Evolutionary conservation across 345 rosid genomes (phyloP), one percentile per base, ranked within the genome.

Genomic region (Brassica cretica): DNA sequence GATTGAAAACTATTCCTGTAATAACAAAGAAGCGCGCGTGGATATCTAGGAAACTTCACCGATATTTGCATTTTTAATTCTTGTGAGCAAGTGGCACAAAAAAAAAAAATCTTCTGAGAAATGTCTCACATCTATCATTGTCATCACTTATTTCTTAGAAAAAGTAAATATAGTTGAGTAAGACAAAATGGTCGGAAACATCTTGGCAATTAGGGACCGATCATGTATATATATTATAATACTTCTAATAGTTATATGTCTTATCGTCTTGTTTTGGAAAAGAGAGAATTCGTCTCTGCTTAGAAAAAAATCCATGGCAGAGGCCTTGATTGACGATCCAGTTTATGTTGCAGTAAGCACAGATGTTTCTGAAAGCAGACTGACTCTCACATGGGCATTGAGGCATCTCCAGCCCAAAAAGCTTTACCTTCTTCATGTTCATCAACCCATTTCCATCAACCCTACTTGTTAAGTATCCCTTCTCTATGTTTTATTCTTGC

Each of bases 291-390:
- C 66, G 68, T 41, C 76, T 39, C 15, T 62, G 56, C 5, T 4
- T 3, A 46, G 29, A 11, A 16, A 68, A 60, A 65, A 44, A 35
- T 67, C 81, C 44, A 79, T 84, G 82, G 84, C 83, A 27, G 51
- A 53, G 35, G 35, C 2, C 62, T 65, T 49, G 51, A 74, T 30
- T 74, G 68, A 76, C 37, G 81, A 86, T 24, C 79, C 87, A 0
- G 78, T 90, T 12, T 90, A 84, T 63, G 86, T 88, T 76, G 92
- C 92, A 30, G 89, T 90, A 29, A 88, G 86, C 61, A 78, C 73
- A 58, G 88, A 80, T 15, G 74, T 82, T 35, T 60, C 33, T 66
- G 83, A 87, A 63, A 87, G 84, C 75, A 81, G 60, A 76, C 72
- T 21, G 83, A 85, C 85, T 85, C 68, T 90, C 70, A 55, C 58